Evolutionary conservation across 345 rosid genomes (phyloP).

Genomic region (Salix udensis): DNA sequence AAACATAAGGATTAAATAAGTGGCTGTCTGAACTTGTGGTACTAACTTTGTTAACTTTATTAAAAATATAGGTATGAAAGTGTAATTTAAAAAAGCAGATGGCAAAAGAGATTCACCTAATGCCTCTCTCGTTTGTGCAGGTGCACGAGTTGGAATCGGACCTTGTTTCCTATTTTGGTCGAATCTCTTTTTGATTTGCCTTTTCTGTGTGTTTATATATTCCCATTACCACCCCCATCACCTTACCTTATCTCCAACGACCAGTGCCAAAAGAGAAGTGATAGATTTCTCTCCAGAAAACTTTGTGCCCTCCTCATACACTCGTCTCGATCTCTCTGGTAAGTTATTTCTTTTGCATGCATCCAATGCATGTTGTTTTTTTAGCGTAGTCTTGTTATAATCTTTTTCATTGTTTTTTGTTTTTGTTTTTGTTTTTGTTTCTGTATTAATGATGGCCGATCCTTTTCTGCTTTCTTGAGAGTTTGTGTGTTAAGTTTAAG

Average conservation of each 20-base stretch:
- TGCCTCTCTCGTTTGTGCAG: background rate
- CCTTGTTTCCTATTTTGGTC: background rate
- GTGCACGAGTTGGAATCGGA: slow-evolving; percentile 9
- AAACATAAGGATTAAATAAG: background rate
- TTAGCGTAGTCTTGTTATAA: background rate
- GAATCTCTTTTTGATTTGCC: background rate
- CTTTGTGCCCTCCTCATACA: background rate
- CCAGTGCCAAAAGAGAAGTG: background rate
- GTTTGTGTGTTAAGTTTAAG: background rate
- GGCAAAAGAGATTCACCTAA: background rate
- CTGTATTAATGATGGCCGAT: background rate
- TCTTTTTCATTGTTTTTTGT: background rate
- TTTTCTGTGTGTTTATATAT: background rate
- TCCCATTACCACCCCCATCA: background rate
- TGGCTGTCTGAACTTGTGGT: background rate
- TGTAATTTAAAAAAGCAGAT: background rate
- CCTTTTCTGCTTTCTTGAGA: background rate
- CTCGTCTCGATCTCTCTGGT: background rate
- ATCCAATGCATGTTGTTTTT: background rate
- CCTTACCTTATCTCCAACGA: background rate
- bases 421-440: background rate
- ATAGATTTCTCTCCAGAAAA: background rate
- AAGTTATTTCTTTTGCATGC: background rate
- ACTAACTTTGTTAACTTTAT: background rate
- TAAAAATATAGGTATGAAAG: background rate